Conservation (phyloP, 1,284 basidiomycete genomes). For the Tilletia caries region DNA sequence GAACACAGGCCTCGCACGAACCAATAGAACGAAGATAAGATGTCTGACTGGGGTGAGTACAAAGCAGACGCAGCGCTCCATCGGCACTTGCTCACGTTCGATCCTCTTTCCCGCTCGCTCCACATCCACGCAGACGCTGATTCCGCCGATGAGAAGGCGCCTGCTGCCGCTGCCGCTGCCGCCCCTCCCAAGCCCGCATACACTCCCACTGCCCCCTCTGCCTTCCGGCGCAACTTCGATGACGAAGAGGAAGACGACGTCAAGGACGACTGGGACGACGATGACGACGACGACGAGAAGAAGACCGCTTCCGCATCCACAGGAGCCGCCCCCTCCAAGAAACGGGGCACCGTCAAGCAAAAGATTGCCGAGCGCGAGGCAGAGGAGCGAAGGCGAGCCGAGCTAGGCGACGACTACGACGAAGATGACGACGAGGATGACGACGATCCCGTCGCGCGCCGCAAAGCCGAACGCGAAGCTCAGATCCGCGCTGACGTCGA, state of each 20-base stretch:
- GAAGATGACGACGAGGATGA: conserved; percentile 21
- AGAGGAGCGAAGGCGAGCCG: conserved; percentile 26
- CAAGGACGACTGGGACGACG: conserved; percentile 53
- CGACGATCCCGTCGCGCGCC: conserved; percentile 34
- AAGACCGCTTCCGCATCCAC: neutral
- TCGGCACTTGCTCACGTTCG: neutral
- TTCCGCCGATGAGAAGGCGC: conserved; percentile 42
- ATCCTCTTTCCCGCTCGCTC: too few relatives aligned
- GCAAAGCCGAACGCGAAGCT: conserved; percentile 38
- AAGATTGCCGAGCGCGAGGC: conserved; percentile 51
- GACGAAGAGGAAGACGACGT: conserved; percentile 50
- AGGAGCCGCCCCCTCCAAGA: conserved; percentile 35
- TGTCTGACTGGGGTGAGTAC: conserved; percentile 43
- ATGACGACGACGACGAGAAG: conserved; percentile 37
- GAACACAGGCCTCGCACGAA: too few relatives aligned
- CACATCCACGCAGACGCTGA: conserved; percentile 20
- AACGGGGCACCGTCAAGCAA: conserved; percentile 49
- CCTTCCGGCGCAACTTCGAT: conserved; percentile 42
- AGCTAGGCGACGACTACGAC: conserved; percentile 29
- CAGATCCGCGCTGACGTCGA: conserved; percentile 47
- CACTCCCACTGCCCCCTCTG: conserved; percentile 23
- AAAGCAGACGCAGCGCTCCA: neutral
- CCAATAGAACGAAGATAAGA: conserved; percentile 17
- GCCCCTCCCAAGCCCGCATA: conserved; percentile 23
- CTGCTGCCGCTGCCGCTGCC: conserved; percentile 13